A percentile compares a stretch with the other conserved stretches of the same genome.
Evolutionary conservation across 2,329 filamentous ascomycete species (phyloP).

Genomic region (Fusarium virguliforme): DNA sequence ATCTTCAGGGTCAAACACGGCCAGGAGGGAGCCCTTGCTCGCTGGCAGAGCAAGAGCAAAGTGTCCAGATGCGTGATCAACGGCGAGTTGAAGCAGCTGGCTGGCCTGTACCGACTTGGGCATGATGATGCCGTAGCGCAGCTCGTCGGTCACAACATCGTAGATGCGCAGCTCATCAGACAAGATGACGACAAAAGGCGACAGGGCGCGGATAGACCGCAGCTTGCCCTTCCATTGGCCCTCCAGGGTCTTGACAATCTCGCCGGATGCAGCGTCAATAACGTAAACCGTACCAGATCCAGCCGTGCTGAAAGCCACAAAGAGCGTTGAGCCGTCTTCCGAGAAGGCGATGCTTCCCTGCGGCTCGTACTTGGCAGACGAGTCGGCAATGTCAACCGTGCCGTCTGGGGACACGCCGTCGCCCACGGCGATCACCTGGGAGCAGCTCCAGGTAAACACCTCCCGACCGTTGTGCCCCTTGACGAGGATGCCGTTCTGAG

Average conservation of each 20-base stretch:
- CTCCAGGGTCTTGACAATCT: slow-evolving; percentile 76
- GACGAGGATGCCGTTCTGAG: slow-evolving; percentile 77
- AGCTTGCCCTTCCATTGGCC: slow-evolving; percentile 78
- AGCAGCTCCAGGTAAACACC: slow-evolving; percentile 82
- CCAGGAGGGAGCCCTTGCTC: slow-evolving; percentile 68
- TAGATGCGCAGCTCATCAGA: slow-evolving; percentile 84
- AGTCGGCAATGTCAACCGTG: slow-evolving; percentile 50
- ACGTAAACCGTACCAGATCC: slow-evolving; percentile 79
- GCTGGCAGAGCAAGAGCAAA: slow-evolving; percentile 75
- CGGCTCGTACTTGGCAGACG: slow-evolving; percentile 52
- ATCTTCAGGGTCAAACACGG: slow-evolving; percentile 77
- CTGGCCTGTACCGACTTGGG: slow-evolving; percentile 59
- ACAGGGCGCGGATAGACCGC: slow-evolving; percentile 79
- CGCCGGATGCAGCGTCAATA: slow-evolving; percentile 80
- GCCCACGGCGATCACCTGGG: slow-evolving; percentile 70
- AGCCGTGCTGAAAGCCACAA: slow-evolving; percentile 72
- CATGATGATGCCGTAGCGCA: slow-evolving; percentile 77
- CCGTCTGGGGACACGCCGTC: slow-evolving; percentile 64
- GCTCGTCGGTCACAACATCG: slow-evolving; percentile 85
- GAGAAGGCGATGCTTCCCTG: slow-evolving; percentile 84
- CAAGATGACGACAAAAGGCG: slow-evolving; percentile 81
- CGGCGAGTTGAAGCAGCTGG: slow-evolving; percentile 77
- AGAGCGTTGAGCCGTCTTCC: slow-evolving; percentile 87
- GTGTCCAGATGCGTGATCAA: slow-evolving; percentile 75
- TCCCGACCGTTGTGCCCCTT: slow-evolving; percentile 72